Evolutionary conservation across 371 early-diverging fungal genomes (phyloP), one percentile per base, ranked within the genome.

Genomic region (Mortierella sp.): DNA sequence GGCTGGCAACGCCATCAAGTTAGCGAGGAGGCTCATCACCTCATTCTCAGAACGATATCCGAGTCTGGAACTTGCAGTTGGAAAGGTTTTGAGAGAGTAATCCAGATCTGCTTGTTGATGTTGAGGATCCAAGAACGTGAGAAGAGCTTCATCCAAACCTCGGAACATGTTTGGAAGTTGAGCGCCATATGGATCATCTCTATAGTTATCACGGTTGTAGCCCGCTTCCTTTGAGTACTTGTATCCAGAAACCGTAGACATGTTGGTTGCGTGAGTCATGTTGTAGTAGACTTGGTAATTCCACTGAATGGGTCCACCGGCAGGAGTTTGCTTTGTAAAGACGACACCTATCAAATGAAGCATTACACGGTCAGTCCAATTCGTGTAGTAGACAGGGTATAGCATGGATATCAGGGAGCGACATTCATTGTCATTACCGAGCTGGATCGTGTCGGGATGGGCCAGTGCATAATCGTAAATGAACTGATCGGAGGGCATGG

Each of bases 241-340:
- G 76, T 50, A 76, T 22, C 61, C 76, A 24, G 69, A 16, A 13
- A 54, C 13, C 29, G 56, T 52, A 21, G 84, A 78, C n/a, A 64
- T 76, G 71, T 91, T 91, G 50, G 80, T 79, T 22, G 79, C 78
- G 24, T 79, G 71, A 8, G 87, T 67, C 43, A 79, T 79, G 67
- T 91, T 91, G 79, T 81, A 88, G 85, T 90, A 91, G 43, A 89
- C 47, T 64, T 90, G 91, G 64, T 90, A 91, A 52, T 80, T 83
- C 62, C 85, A 80, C 55, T 85, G 83, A 22, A 78, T 63, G 28
- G 81, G 70, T 9, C 62, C 67, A 24, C 39, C 28, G 5, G 65
- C 58, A 0, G 73, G 64, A 0, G 45, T 43, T 31, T 64, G 46
- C 46, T 66, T 67, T 24, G 57, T 74, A 46, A 83, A 83, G 17